phyloP scores from a whole-genome alignment of 2,329 filamentous ascomycete genomes.

The Aspergillus brasiliensis region DNA sequence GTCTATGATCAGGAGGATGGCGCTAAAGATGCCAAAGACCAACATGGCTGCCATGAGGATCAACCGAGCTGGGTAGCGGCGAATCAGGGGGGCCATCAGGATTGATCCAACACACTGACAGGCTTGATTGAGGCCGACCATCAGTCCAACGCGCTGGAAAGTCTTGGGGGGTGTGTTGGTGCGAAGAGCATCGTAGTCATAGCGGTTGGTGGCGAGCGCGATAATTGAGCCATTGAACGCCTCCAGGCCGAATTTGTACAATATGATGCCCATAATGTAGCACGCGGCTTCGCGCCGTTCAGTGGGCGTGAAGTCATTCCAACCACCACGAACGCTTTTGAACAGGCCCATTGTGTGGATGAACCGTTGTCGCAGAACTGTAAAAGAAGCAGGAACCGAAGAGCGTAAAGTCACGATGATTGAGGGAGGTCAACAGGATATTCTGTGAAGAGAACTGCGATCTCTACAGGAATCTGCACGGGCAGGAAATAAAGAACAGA shows the following conservation, averaged over 20 bases:
- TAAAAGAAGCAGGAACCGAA: not conserved
- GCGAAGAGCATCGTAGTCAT: conserved; percentile 19
- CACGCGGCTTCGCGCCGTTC: conserved; percentile 15
- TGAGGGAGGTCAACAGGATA: not conserved
- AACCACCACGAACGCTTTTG: conserved; percentile 10
- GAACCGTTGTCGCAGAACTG: not conserved
- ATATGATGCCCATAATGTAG: conserved; percentile 19
- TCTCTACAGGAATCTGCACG: not conserved
- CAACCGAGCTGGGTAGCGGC: conserved; percentile 18
- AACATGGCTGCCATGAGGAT: conserved; percentile 15
- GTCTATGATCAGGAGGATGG: conserved; percentile 20
- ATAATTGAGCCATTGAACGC: conserved; percentile 21
- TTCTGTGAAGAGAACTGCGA: not conserved
- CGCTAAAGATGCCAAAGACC: conserved; percentile 17
- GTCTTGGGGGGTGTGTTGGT: conserved; percentile 15
- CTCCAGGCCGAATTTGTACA: conserved; percentile 20
- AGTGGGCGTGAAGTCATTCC: conserved; percentile 15
- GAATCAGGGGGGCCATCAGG: conserved; percentile 19
- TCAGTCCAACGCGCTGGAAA: conserved; percentile 20
- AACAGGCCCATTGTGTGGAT: conserved; percentile 11
- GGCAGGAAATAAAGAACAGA: not conserved
- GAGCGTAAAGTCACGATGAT: not conserved
- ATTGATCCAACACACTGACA: conserved; percentile 21
- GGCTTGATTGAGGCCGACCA: conserved; percentile 20
- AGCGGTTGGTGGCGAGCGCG: conserved; percentile 18